Evolutionary conservation across 1,284 basidiomycete species (phyloP).

Genomic region (Irpex sp.): DNA sequence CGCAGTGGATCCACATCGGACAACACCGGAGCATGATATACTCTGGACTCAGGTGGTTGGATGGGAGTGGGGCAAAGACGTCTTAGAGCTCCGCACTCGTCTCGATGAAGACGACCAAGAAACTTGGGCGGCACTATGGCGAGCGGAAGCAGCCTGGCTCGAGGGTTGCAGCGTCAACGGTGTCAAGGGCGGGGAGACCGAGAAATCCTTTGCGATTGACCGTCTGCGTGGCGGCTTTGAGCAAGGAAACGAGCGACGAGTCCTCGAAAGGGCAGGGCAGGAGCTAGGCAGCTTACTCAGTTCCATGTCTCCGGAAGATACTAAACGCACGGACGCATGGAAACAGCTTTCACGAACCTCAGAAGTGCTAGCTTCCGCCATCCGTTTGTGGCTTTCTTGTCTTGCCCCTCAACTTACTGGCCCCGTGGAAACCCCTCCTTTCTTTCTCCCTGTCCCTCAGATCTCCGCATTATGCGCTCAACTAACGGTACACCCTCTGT

Average conservation of each 20-base stretch:
- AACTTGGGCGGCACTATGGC: conserved; percentile 51
- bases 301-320: neutral
- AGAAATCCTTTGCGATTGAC: conserved; percentile 41
- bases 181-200: conserved; percentile 59
- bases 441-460: conserved; percentile 50
- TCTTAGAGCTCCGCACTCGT: conserved; percentile 36
- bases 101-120: conserved; percentile 19
- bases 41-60: conserved; percentile 83
- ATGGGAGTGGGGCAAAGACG: conserved; percentile 72
- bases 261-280: conserved; percentile 33
- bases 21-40: conserved; percentile 83
- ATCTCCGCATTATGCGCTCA: conserved; percentile 49
- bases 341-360: conserved; percentile 30
- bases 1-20: conserved; percentile 85
- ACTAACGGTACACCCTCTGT: conserved; percentile 48
- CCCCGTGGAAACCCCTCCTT: conserved; percentile 42
- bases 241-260: conserved; percentile 33
- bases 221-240: conserved; percentile 38
- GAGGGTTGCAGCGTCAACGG: conserved; percentile 75
- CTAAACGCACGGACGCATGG: conserved; percentile 12
- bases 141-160: conserved; percentile 61
- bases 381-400: conserved; percentile 65
- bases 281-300: conserved; percentile 29
- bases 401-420: conserved; percentile 38
- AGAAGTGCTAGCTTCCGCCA: conserved; percentile 39